Conservation (phyloP, 306 rosid species). For the Medicago arabica region DNA sequence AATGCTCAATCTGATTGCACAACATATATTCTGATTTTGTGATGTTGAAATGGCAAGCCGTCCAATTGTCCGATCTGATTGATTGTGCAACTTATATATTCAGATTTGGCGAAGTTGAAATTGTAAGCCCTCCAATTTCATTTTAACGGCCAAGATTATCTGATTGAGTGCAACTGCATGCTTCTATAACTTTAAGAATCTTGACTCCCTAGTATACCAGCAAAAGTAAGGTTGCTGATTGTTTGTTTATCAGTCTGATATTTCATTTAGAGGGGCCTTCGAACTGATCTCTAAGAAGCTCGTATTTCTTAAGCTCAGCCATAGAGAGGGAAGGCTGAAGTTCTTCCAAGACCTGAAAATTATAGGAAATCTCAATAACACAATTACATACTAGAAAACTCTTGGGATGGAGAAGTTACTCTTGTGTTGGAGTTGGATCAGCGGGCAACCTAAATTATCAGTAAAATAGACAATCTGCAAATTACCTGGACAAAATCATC, state of each 20-base stretch:
- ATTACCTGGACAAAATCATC: constrained; percentile 82
- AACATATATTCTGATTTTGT: neutral
- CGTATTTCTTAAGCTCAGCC: constrained; percentile 82
- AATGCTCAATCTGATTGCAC: neutral
- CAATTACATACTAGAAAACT: constrained; percentile 16
- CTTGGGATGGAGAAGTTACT: neutral
- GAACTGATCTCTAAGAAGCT: constrained; percentile 84
- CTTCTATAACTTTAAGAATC: neutral
- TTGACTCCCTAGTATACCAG: neutral
- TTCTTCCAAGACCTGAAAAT: constrained; percentile 71
- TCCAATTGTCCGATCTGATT: neutral
- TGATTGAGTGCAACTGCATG: neutral
- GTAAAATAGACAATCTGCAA: constrained; percentile 34
- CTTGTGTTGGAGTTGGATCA: neutral
- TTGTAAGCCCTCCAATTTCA: neutral
- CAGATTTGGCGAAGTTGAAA: neutral
- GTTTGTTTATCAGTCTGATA: neutral
- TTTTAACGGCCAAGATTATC: neutral
- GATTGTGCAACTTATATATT: neutral
- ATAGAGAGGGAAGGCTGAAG: constrained; percentile 79
- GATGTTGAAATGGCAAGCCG: neutral
- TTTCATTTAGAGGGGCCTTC: constrained; percentile 76
- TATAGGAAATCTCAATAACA: constrained; percentile 37
- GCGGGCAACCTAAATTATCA: neutral
- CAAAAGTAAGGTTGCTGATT: neutral